Conservation (phyloP, 768 basidiomycete genomes). For the Leccinum obscurum region DNA sequence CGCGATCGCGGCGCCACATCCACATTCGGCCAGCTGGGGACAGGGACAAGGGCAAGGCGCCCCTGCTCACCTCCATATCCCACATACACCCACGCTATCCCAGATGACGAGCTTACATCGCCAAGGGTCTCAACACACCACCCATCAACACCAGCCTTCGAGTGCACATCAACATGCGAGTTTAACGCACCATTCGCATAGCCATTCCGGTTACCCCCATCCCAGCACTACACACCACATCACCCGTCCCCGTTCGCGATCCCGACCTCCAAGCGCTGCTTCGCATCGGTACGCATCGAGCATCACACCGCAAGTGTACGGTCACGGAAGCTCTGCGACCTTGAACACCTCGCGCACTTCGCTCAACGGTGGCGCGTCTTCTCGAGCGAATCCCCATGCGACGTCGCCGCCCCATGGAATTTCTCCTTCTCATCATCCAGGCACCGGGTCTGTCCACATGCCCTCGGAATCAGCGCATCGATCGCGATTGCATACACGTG, state of each 20-base stretch:
- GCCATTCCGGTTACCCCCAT: constrained; percentile 9
- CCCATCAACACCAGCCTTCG: constrained; percentile 9
- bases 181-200: constrained; percentile 14
- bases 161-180: constrained; percentile 15
- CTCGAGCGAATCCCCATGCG: constrained; percentile 13
- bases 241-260: constrained; percentile 24
- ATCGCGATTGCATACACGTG: constrained; percentile 22
- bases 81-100: constrained; percentile 1
- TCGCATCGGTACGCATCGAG: constrained; percentile 33
- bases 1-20: constrained; percentile 17
- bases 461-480: constrained; percentile 15
- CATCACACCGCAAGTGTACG: constrained; percentile 25
- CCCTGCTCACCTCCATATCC: constrained; percentile 4
- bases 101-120: constrained; percentile 16
- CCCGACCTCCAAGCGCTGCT: constrained; percentile 31
- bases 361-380: constrained; percentile 14
- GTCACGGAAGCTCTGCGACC: constrained; percentile 26
- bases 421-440: constrained; percentile 9
- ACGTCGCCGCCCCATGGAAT: constrained; percentile 13
- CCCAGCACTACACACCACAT: constrained; percentile 21
- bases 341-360: constrained; percentile 24
- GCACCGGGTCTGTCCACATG: background rate
- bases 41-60: constrained; percentile 10
- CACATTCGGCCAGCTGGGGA: constrained; percentile 8
- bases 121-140: constrained; percentile 20